Percentiles rank a stretch among this genome's conserved stretches.
Evolutionary conservation across 2,329 filamentous ascomycete genomes (phyloP).

Genomic region (Lecanicillium sp.): DNA sequence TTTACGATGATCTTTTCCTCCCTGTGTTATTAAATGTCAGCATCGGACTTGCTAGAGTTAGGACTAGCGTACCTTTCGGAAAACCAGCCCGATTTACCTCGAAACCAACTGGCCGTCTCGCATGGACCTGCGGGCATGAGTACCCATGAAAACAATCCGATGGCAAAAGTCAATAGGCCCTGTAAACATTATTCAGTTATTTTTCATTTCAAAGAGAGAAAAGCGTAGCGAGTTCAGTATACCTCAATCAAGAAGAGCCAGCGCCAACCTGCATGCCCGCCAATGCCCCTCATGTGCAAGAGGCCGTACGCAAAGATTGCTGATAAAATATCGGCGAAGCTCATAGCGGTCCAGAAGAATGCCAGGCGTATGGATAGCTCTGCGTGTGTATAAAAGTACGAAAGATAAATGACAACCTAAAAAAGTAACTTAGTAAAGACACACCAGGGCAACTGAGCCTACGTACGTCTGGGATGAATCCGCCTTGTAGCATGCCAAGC

Average conservation of each 20-base stretch:
- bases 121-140: constrained; percentile 18
- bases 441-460: too few species aligned
- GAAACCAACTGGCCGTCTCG: constrained; percentile 47
- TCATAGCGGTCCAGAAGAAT: constrained; percentile 64
- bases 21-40: neutral
- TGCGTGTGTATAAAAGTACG: constrained; percentile 67
- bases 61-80: neutral
- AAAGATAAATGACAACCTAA: constrained; percentile 55
- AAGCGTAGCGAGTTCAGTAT: too few species aligned
- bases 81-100: constrained; percentile 15
- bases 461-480: constrained; percentile 37
- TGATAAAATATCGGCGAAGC: constrained; percentile 41
- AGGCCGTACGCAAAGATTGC: constrained; percentile 28
- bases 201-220: too few species aligned
- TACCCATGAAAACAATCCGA: constrained; percentile 14
- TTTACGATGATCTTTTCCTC: constrained; percentile 54
- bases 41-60: neutral
- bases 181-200: constrained; percentile 3
- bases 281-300: constrained; percentile 27
- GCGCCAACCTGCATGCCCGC: constrained; percentile 40
- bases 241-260: constrained; percentile 46
- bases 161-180: constrained; percentile 20
- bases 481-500: constrained; percentile 35
- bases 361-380: constrained; percentile 60
- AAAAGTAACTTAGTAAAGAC: neutral